Conservation (phyloP, 202 grass and related monocot species). For the Zizania palustris region DNA sequence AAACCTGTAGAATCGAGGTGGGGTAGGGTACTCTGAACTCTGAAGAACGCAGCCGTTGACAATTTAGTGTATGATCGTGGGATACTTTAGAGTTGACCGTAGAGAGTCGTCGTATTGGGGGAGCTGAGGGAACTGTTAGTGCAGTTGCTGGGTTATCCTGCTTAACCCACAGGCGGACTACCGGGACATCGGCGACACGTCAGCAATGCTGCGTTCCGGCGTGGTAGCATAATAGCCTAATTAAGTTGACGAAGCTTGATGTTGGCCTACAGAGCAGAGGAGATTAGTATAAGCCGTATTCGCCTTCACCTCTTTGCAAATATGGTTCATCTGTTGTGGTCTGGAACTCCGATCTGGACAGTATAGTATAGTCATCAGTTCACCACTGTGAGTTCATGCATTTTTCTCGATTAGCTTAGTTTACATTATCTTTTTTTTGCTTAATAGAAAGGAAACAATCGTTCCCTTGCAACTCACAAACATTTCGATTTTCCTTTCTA, state of each 20-base stretch:
- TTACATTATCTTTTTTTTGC: background rate
- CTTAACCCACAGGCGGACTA: conserved; percentile 19
- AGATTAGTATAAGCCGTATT: background rate
- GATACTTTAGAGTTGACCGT: conserved; percentile 2
- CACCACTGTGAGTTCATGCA: background rate
- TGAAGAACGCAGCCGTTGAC: background rate
- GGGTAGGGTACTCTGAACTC: background rate
- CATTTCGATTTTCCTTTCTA: background rate
- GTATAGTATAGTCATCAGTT: background rate
- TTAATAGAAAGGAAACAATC: background rate
- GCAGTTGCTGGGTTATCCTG: conserved; percentile 32
- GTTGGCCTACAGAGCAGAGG: conserved; percentile 18
- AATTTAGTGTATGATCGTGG: background rate
- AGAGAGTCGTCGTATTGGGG: background rate
- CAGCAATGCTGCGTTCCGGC: background rate
- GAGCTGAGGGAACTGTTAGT: background rate
- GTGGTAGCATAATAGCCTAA: background rate
- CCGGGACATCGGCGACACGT: conserved; percentile 21
- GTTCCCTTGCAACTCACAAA: no score
- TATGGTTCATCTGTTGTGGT: background rate
- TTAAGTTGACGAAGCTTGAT: conserved; percentile 19
- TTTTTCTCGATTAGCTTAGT: background rate
- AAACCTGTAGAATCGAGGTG: background rate
- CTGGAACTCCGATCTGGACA: background rate
- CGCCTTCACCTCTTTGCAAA: conserved; percentile 26